Evolutionary conservation across 345 rosid species (phyloP).

Genomic region (Citrus cavaleriei): DNA sequence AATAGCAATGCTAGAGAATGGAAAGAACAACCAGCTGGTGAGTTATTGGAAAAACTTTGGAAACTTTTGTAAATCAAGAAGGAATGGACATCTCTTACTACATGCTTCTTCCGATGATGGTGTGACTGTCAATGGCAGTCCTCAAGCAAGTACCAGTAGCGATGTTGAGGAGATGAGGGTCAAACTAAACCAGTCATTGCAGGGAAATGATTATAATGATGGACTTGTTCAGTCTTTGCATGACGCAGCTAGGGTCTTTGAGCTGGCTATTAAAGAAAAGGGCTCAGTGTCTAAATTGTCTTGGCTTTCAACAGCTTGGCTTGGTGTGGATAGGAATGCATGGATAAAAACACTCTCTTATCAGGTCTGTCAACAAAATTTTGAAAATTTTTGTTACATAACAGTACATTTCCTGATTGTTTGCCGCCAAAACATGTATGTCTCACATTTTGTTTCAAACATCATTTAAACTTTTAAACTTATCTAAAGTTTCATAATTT

Average conservation of each 20-base stretch:
- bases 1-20: conserved; percentile 31
- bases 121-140: conserved; percentile 64
- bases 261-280: conserved; percentile 64
- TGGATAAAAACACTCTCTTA: conserved; percentile 90
- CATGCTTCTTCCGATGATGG: conserved; percentile 75
- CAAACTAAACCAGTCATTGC: conserved; percentile 62
- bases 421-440: background rate
- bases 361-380: conserved; percentile 53
- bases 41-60: conserved; percentile 29
- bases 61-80: conserved; percentile 33
- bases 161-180: conserved; percentile 73
- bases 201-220: conserved; percentile 59
- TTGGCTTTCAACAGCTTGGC: conserved; percentile 92
- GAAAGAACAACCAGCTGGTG: conserved; percentile 15
- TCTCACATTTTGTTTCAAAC: background rate
- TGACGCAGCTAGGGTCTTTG: conserved; percentile 84
- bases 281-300: conserved; percentile 47
- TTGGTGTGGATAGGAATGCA: conserved; percentile 74
- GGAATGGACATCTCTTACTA: conserved; percentile 26
- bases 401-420: background rate
- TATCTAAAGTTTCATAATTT: conserved; percentile 29
- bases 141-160: conserved; percentile 36
- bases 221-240: conserved; percentile 83
- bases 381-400: conserved; percentile 1
- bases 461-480: conserved; percentile 12